A percentile compares a stretch with the other conserved stretches of the same genome.
Conservation (phyloP, 1,284 basidiomycete species). For the Ustilago shanxiensis region DNA sequence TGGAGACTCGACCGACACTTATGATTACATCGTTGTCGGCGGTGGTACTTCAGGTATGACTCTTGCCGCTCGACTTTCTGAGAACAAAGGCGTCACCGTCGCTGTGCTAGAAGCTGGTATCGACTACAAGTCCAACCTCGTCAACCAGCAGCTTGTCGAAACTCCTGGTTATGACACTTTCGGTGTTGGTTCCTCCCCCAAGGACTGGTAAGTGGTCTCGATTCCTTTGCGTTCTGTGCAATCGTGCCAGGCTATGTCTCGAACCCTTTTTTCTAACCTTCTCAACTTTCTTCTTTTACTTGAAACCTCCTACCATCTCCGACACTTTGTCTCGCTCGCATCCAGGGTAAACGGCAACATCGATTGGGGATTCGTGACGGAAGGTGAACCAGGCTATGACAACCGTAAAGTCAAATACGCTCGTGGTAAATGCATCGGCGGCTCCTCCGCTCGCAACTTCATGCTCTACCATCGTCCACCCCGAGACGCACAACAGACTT, state of each 20-base stretch:
- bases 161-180: conserved; percentile 49
- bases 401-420: conserved; percentile 49
- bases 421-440: conserved; percentile 58
- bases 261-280: not conserved
- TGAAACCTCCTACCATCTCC: no score
- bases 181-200: conserved; percentile 30
- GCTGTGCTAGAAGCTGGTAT: conserved; percentile 60
- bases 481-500: conserved; percentile 36
- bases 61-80: conserved; percentile 54
- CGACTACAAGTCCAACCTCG: conserved; percentile 37
- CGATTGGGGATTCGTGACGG: conserved; percentile 54
- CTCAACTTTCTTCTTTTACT: not conserved
- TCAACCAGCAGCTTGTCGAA: conserved; percentile 47
- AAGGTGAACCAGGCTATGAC: conserved; percentile 47
- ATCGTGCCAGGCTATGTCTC: not conserved
- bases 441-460: conserved; percentile 52
- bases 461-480: conserved; percentile 59
- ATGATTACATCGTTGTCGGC: conserved; percentile 60
- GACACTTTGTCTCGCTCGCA: no score
- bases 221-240: not conserved
- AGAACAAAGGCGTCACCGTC: conserved; percentile 52
- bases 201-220: conserved; percentile 15
- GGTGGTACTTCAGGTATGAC: conserved; percentile 57
- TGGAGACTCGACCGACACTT: conserved; percentile 23
- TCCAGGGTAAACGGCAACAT: conserved; percentile 23